Evolutionary conservation across 2,329 filamentous ascomycete genomes (phyloP), one percentile per base, ranked within the genome.

Genomic region (Trichophyton schoenleinii): DNA sequence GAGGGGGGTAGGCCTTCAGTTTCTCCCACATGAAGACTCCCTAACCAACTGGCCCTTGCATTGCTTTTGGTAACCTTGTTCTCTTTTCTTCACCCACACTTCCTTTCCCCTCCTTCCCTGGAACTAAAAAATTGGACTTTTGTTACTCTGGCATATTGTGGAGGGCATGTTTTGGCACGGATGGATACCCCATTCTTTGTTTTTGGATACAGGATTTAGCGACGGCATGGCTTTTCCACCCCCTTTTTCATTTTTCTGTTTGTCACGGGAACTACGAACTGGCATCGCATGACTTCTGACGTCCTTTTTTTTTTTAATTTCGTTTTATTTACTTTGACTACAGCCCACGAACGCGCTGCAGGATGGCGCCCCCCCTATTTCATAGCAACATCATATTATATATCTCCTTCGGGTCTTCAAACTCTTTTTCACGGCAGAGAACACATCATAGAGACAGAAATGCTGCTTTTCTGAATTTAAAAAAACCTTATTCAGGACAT

Each of bases 101-200:
- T 20, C 34, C 15, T 9, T 20, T 55, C 28, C 9, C 20, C 22
- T 28, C 34, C 34, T 5, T 13, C 11, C 9, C 34, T 38, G 11
- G 3, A 20, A 20, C 31, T 55, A 36, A 55, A 55, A 55, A 55
- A 31, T 53, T 55, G 52, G 52, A 34, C 52, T 55, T 55, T 36
- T 18, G 31, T 28, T 34, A 55, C 52, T 18, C 4, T 36, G 52
- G 52, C 34, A 38, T 28, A 55, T 55, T 20, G 31, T 55, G 52
- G 46, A 55, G 8, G 52, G 52, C 13, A 53, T 20, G 28, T 34
- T 34, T 55, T 55, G 28, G 52, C 28, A 34, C 28, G 11, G 28
- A 55, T 55, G 52, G 52, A 55, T 55, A 55, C 28, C 13, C 28
- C 25, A n/a, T 55, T 55, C 52, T 52, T 52, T 52, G 46, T 52